These are phyloP conservation scores for Candida sojae DNA, from an alignment of 1,139 yeast species.

Conservation along the genomic window DNA sequence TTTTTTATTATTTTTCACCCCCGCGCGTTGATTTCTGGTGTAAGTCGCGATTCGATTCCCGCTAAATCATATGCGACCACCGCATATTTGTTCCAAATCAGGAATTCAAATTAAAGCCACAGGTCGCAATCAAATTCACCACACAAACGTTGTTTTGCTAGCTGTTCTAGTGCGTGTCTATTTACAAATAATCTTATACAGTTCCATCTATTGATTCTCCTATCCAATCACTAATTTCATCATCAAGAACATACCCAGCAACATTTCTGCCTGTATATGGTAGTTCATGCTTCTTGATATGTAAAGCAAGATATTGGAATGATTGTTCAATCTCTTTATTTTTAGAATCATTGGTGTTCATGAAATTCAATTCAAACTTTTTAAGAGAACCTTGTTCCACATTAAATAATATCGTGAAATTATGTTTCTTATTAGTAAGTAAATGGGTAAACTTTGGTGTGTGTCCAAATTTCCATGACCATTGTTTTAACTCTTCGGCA, in stretches of 20 bases:
- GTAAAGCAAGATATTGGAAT: constrained; percentile 32
- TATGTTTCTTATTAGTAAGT: constrained; percentile 31
- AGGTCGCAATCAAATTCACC: no score
- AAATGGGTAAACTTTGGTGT: constrained; percentile 66
- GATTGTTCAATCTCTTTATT: constrained; percentile 22
- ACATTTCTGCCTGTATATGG: constrained; percentile 45
- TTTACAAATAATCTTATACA: not conserved
- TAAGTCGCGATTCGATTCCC: not conserved
- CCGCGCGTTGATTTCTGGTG: not conserved
- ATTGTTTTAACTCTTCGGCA: constrained; percentile 47
- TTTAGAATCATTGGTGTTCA: constrained; percentile 3
- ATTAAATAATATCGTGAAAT: constrained; percentile 34
- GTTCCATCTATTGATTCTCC: constrained; percentile 49
- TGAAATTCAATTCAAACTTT: constrained; percentile 20
- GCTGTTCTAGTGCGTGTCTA: no score
- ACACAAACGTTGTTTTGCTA: no score
- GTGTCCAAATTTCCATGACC: constrained; percentile 75
- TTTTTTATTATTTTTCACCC: not conserved
- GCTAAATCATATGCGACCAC: not conserved
- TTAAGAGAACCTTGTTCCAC: constrained; percentile 42
- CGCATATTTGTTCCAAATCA: not conserved
- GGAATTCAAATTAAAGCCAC: not conserved
- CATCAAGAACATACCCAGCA: constrained; percentile 48
- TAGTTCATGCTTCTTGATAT: constrained; percentile 24
- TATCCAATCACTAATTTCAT: constrained; percentile 47